A percentile compares a stretch with the other conserved stretches of the same genome.
These are phyloP conservation scores for Solanum piurae DNA, from an alignment of 257 asterid species.

Conservation along the genomic window DNA sequence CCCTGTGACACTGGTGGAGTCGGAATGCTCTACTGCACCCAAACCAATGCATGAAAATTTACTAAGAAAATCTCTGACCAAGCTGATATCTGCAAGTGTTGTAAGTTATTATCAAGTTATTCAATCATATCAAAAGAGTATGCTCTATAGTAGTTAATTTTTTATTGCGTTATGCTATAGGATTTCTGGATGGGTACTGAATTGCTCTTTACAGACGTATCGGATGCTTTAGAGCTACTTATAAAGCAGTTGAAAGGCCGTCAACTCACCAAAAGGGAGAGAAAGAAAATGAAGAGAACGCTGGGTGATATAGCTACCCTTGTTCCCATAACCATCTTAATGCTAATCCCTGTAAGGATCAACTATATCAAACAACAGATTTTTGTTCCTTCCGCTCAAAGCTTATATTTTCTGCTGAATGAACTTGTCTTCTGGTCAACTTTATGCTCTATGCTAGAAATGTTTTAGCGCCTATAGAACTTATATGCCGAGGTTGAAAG, in stretches of 20 bases:
- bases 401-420: not conserved
- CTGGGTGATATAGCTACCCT: slow-evolving; percentile 48
- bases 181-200: slow-evolving; percentile 75
- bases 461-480: not conserved
- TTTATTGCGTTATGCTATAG: slow-evolving; percentile 22
- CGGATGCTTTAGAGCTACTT: slow-evolving; percentile 24
- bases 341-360: slow-evolving; percentile 69
- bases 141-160: not conserved
- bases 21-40: slow-evolving; percentile 4
- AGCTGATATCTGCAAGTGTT: slow-evolving; percentile 38
- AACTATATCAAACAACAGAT: not conserved
- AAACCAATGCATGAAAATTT: slow-evolving; percentile 26
- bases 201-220: slow-evolving; percentile 46
- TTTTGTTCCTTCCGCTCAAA: not conserved
- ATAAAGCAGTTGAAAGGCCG: slow-evolving; percentile 38
- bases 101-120: slow-evolving; percentile 27
- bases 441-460: not conserved
- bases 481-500: not conserved
- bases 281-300: slow-evolving; percentile 47
- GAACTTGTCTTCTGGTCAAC: not conserved
- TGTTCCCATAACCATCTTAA: slow-evolving; percentile 61
- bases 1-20: slow-evolving; percentile 10
- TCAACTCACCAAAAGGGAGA: slow-evolving; percentile 47
- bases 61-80: slow-evolving; percentile 32
- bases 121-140: not conserved